phyloP scores from a whole-genome alignment of 139 green algal genomes.

The Chlorella sp. region DNA sequence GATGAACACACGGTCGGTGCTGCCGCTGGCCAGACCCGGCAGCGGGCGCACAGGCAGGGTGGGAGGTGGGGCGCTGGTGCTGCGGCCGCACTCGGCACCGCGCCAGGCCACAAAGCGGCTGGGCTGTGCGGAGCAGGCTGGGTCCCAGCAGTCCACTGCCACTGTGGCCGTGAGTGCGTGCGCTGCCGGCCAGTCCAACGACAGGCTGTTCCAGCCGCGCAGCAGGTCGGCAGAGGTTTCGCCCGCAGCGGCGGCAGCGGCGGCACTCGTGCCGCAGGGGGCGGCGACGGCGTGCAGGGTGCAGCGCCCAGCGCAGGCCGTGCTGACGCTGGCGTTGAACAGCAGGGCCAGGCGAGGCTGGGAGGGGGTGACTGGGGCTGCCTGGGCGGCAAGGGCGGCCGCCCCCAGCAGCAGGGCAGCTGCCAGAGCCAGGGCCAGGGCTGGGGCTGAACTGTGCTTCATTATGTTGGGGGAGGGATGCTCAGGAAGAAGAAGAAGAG shows the following conservation, averaged over 20 bases:
- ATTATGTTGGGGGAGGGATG: no score
- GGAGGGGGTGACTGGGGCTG: not conserved
- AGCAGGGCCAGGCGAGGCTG: not conserved
- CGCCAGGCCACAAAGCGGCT: not conserved
- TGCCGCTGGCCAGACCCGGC: not conserved
- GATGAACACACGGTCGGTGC: not conserved
- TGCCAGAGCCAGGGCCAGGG: no score
- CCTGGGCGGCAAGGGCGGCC: not conserved
- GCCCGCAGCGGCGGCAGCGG: not conserved
- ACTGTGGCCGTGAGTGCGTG: not conserved
- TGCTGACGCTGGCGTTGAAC: constrained; percentile 1
- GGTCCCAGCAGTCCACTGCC: not conserved
- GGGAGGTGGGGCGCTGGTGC: not conserved
- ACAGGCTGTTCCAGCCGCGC: constrained; percentile 17
- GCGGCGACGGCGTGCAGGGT: not conserved
- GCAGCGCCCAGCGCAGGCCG: constrained; percentile 17
- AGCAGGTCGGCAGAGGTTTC: not conserved
- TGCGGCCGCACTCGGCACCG: not conserved
- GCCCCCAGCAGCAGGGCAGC: not conserved
- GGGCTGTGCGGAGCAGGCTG: not conserved
- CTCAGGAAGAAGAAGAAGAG: not conserved
- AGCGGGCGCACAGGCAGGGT: not conserved
- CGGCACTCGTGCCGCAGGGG: not conserved
- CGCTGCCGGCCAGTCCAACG: not conserved
- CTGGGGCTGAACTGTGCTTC: no score